Base-by-base conservation (phyloP, 164 flowering plant species). In the Chimonanthus salicifolius region DNA sequence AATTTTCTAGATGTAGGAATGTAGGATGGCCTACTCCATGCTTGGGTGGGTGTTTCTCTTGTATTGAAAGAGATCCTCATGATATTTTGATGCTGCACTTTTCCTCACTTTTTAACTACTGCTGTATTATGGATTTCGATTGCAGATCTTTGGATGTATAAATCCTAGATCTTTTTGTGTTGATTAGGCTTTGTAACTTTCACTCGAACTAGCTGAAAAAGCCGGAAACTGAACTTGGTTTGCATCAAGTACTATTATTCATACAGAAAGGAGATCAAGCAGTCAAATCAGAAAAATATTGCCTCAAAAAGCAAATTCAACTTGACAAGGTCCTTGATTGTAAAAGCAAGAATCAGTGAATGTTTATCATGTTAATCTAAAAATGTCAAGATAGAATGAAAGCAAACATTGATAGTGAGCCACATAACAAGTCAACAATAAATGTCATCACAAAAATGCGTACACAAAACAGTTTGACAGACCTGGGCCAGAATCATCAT, bases 401-500 rank as follows among this genome's bases (percentile, higher is more conserved):
- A 4, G 8, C 16, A 54, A 11, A 54, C 60, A 10, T 5, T 54
- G 60, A 11, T n/a, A 54, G 60, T 54, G 11, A 54, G 60, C 33
- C 33, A 54, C 16, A 54, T 13, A n/a, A 54, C 60, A 54, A n/a
- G 60, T 15, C 60, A 54, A 54, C 60, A 54, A 15, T 54, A n/a
- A 13, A 54, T 13, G 60, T 33, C 33, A 54, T 54, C 16, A n/a
- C 60, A 13, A 54, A n/a, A 15, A 54, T 54, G 60, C 5, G 16
- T 54, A 13, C 11, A n/a, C 60, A 54, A 54, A n/a, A 54, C 3
- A 54, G 16, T 13, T 54, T 5, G n/a, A 11, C 60, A 50, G 64
- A 82, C 85, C 83, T 78, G 81, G n/a, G 65, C 21, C 58, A 64
- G 80, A 68, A 49, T 67, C 77, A 51, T 73, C 83, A 74, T 67